Evolutionary conservation across 2,329 filamentous ascomycete genomes (phyloP).

Genomic region (Diaporthe nobilis): DNA sequence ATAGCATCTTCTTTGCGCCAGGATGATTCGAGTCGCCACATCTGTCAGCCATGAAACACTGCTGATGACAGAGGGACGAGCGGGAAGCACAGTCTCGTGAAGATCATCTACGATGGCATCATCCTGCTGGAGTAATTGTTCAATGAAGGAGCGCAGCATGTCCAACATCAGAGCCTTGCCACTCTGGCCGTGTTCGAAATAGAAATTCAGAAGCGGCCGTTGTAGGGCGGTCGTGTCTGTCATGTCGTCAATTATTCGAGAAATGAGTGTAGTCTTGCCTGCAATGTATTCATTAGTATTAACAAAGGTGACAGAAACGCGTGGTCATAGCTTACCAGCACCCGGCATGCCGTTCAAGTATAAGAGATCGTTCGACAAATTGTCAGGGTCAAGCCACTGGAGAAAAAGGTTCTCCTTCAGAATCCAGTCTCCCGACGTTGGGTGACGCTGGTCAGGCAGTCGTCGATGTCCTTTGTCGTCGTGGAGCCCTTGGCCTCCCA

Average conservation of each 20-base stretch:
- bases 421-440: neutral
- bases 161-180: neutral
- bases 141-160: neutral
- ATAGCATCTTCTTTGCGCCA: neutral
- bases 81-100: neutral
- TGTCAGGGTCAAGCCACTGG: neutral
- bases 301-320: neutral
- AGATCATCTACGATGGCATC: neutral
- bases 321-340: neutral
- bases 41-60: neutral
- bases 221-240: neutral
- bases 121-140: neutral
- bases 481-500: neutral
- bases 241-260: neutral
- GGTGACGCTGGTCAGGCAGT: neutral
- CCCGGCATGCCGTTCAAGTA: neutral
- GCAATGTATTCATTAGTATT: neutral
- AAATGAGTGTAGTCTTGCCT: neutral
- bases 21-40: neutral
- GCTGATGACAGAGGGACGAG: neutral
- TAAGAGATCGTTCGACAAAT: neutral
- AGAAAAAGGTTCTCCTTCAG: neutral
- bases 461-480: neutral
- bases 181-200: neutral
- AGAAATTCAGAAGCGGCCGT: neutral